Evolutionary conservation across 2,329 filamentous ascomycete genomes (phyloP).

Genomic region (Pseudopyrenochaeta lycopersici): DNA sequence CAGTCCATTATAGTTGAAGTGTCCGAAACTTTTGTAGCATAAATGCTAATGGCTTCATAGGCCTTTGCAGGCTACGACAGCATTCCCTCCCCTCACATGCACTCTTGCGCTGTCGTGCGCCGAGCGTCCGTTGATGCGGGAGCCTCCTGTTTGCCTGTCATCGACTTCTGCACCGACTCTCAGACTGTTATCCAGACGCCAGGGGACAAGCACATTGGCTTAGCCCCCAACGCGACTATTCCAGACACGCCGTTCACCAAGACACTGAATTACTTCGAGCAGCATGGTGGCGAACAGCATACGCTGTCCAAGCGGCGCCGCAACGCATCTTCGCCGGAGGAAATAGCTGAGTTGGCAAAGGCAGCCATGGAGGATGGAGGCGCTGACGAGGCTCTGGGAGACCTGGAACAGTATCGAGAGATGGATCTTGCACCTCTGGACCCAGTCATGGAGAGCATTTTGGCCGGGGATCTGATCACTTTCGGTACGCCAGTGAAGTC

Average conservation of each 20-base stretch:
- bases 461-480: constrained; percentile 27
- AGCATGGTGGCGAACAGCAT: constrained; percentile 19
- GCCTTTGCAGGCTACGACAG: neutral
- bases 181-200: neutral
- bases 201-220: constrained; percentile 10
- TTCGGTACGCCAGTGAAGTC: constrained; percentile 7
- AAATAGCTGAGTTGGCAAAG: constrained; percentile 24
- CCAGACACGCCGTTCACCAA: constrained; percentile 26
- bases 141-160: neutral
- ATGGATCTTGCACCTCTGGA: constrained; percentile 34
- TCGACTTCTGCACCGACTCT: neutral
- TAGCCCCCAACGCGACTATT: constrained; percentile 3
- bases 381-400: constrained; percentile 9
- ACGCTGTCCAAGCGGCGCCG: constrained; percentile 22
- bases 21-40: too few species aligned
- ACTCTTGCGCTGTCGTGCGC: neutral
- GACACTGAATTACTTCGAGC: constrained; percentile 28
- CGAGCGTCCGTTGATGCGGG: constrained; percentile 1
- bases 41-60: neutral
- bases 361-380: constrained; percentile 16
- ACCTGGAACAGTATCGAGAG: constrained; percentile 22
- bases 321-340: constrained; percentile 30
- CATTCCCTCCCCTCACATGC: neutral
- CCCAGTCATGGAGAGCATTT: constrained; percentile 16
- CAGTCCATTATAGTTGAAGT: neutral